A percentile compares a stretch with the other conserved stretches of the same genome.
These are phyloP conservation scores for Bondarzewia mesenterica DNA, from an alignment of 1,284 basidiomycete species.

Conservation along the genomic window DNA sequence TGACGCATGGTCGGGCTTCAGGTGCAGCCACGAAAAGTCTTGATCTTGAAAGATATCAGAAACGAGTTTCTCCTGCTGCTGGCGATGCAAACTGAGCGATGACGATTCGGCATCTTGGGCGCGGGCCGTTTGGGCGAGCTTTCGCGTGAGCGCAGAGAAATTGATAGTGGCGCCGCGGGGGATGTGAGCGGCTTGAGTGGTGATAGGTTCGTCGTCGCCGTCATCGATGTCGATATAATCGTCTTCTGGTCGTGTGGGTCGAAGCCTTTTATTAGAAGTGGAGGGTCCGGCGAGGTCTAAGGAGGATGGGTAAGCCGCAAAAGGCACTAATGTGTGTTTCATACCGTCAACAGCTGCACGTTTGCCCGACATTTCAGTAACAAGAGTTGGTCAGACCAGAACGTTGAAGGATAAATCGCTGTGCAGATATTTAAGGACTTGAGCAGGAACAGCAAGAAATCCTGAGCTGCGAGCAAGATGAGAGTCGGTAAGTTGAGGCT, in stretches of 20 bases:
- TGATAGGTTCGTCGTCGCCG: conserved; percentile 49
- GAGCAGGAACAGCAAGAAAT: neutral
- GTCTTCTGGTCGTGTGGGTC: conserved; percentile 31
- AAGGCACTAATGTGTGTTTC: neutral
- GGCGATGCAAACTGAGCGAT: conserved; percentile 50
- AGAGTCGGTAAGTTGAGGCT: neutral
- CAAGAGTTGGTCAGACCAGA: neutral
- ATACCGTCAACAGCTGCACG: neutral
- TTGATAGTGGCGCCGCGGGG: conserved; percentile 73
- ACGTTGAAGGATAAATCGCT: neutral
- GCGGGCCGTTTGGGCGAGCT: conserved; percentile 53
- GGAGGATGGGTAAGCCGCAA: neutral
- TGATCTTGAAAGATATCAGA: conserved; percentile 75
- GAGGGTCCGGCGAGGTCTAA: conserved; percentile 29
- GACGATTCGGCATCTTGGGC: conserved; percentile 30
- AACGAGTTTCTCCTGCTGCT: conserved; percentile 63
- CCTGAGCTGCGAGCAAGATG: too few relatives aligned
- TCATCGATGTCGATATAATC: conserved; percentile 51
- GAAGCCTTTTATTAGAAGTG: conserved; percentile 42
- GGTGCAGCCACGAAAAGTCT: conserved; percentile 78
- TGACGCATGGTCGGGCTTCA: conserved; percentile 86
- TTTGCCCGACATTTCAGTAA: conserved; percentile 11
- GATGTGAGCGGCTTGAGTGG: conserved; percentile 46
- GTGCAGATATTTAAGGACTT: neutral
- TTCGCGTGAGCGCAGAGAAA: conserved; percentile 71